Percentiles rank a stretch among this genome's conserved stretches.
phyloP scores from a whole-genome alignment of 352 stramenopile genomes.

The Pythium plurisporium region DNA sequence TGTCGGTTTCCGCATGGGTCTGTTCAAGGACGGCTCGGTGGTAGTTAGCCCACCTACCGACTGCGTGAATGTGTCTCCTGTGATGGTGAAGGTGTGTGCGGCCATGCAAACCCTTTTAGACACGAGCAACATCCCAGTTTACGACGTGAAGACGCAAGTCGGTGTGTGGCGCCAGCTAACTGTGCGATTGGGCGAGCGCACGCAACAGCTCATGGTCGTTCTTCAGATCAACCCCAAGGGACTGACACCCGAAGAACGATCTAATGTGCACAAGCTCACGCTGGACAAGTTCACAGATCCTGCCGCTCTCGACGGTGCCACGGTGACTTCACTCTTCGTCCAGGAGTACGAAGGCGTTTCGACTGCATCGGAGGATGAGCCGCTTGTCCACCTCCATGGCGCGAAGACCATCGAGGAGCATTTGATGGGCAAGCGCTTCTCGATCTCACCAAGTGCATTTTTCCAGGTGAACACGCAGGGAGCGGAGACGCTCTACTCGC shows the following conservation, averaged over 20 bases:
- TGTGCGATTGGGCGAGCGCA: slow-evolving; percentile 61
- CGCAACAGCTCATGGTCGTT: slow-evolving; percentile 73
- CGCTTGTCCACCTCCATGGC: slow-evolving; percentile 75
- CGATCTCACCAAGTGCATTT: slow-evolving; percentile 90
- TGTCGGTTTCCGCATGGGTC: slow-evolving; percentile 83
- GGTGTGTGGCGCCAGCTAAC: slow-evolving; percentile 80
- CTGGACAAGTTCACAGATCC: slow-evolving; percentile 39
- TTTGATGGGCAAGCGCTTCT: slow-evolving; percentile 87
- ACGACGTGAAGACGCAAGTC: slow-evolving; percentile 60
- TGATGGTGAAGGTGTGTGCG: slow-evolving; percentile 79
- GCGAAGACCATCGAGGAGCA: slow-evolving; percentile 74
- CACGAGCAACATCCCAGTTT: slow-evolving; percentile 54
- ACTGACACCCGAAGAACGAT: slow-evolving; percentile 30
- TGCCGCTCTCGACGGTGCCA: slow-evolving; percentile 16
- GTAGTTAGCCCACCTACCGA: slow-evolving; percentile 60
- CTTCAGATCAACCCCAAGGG: slow-evolving; percentile 61
- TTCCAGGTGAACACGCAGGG: slow-evolving; percentile 96
- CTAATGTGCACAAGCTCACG: slow-evolving; percentile 38
- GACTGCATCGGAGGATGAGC: slow-evolving; percentile 84
- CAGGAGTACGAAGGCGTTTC: slow-evolving; percentile 92
- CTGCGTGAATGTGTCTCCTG: slow-evolving; percentile 71
- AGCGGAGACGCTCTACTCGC: slow-evolving; percentile 94
- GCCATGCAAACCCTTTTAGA: slow-evolving; percentile 63
- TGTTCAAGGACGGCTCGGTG: slow-evolving; percentile 77
- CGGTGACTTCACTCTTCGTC: slow-evolving; percentile 89